phyloP scores from a whole-genome alignment of 768 basidiomycete species.

The Lactifluus subvellereus region DNA sequence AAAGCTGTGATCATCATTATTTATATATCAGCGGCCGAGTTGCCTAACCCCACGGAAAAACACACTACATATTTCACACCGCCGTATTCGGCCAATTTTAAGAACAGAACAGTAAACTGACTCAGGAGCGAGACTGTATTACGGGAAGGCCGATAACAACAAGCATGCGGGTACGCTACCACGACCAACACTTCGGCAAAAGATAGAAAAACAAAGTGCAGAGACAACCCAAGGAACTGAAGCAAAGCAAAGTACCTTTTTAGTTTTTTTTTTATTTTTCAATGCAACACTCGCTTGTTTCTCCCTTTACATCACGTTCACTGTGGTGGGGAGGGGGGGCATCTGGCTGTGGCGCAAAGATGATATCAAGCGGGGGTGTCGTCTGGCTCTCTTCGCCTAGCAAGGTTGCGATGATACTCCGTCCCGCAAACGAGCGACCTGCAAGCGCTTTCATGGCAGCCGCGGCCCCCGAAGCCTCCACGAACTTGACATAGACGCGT shows the following conservation, averaged over 20 bases:
- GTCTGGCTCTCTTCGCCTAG: slow-evolving; percentile 80
- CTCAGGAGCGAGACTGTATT: not conserved
- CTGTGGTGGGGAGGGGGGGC: slow-evolving; percentile 71
- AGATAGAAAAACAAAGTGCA: not conserved
- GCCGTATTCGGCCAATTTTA: not conserved
- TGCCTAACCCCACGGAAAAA: no score
- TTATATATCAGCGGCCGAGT: no score
- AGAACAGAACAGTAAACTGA: not conserved
- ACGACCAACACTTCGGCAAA: not conserved
- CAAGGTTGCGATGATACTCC: slow-evolving; percentile 82
- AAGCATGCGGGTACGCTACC: not conserved
- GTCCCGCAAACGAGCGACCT: slow-evolving; percentile 80
- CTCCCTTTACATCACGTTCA: slow-evolving; percentile 17
- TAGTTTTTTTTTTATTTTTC: not conserved
- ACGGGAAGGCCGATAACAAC: not conserved
- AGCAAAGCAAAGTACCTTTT: slow-evolving; percentile 1
- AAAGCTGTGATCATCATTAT: no score
- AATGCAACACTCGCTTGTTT: not conserved
- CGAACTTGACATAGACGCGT: slow-evolving; percentile 90
- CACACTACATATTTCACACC: not conserved
- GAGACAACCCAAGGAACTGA: slow-evolving; percentile 1
- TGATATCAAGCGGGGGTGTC: slow-evolving; percentile 73
- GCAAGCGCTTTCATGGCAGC: slow-evolving; percentile 81
- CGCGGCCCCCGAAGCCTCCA: slow-evolving; percentile 52
- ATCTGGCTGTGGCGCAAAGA: slow-evolving; percentile 80